A percentile compares a stretch with the other conserved stretches of the same genome.
These are phyloP conservation scores for Plasmodium falciparum DNA, from an alignment of 169 alveolate species.

Conservation along the genomic window DNA sequence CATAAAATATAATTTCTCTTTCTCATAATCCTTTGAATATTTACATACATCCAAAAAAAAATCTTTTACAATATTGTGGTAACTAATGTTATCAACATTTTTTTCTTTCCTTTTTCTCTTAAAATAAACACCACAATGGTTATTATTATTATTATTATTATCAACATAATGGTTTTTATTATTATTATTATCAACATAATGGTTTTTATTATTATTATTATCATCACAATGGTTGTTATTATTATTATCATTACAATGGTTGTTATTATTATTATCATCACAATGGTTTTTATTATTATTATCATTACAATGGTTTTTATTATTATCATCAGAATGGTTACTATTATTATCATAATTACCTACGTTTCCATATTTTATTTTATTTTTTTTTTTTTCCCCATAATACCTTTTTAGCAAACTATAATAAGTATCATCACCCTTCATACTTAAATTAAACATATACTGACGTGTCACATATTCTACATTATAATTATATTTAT, in stretches of 20 bases:
- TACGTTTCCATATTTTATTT: too few species aligned
- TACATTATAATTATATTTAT: conserved; percentile 23
- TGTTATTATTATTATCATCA: background rate
- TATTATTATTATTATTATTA: background rate
- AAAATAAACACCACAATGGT: background rate
- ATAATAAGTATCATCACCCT: background rate
- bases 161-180: too few species aligned
- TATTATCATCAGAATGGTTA: background rate
- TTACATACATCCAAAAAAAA: conserved; percentile 23
- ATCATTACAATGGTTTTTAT: background rate
- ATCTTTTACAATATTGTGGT: conserved; percentile 8
- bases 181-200: too few species aligned
- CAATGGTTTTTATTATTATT: background rate
- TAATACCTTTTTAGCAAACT: conserved; percentile 19
- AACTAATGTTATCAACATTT: background rate
- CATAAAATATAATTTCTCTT: background rate
- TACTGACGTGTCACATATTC: conserved; percentile 19
- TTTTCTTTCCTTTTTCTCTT: background rate
- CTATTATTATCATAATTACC: background rate
- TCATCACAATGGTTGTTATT: background rate
- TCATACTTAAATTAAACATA: conserved; percentile 8
- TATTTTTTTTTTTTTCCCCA: background rate
- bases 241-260: background rate
- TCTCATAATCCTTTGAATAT: background rate
- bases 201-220: background rate